Percentiles rank a stretch among this genome's conserved stretches.
phyloP scores from a whole-genome alignment of 2,329 filamentous ascomycete species.

The Hypomyces perniciosus region DNA sequence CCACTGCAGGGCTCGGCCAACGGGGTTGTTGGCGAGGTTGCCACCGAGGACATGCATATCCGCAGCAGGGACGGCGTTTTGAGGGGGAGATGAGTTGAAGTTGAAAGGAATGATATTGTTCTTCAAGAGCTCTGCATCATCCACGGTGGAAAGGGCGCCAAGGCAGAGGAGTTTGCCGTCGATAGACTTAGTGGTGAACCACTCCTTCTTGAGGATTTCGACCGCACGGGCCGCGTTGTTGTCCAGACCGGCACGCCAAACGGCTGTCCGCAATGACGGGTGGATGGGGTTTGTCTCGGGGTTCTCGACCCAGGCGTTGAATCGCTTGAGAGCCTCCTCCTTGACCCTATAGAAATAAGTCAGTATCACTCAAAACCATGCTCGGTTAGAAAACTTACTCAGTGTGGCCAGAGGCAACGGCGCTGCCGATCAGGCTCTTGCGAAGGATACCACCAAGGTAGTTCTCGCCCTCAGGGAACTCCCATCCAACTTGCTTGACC shows the following conservation, averaged over 20 bases:
- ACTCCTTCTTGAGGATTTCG: constrained; percentile 76
- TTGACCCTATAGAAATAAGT: constrained; percentile 45
- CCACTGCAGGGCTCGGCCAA: constrained; percentile 73
- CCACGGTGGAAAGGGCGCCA: constrained; percentile 66
- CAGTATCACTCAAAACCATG: neutral
- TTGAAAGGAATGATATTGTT: constrained; percentile 68
- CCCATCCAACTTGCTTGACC: constrained; percentile 78
- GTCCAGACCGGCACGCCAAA: constrained; percentile 74
- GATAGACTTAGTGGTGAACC: constrained; percentile 72
- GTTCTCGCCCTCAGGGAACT: constrained; percentile 69
- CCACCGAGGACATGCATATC: constrained; percentile 81
- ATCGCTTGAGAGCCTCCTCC: constrained; percentile 69
- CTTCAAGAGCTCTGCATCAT: constrained; percentile 61
- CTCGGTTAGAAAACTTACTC: constrained; percentile 43
- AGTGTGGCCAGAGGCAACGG: constrained; percentile 70
- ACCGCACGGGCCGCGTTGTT: constrained; percentile 62
- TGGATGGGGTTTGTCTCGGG: constrained; percentile 64
- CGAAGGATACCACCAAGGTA: constrained; percentile 79
- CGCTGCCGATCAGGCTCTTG: constrained; percentile 70
- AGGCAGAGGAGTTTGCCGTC: constrained; percentile 89
- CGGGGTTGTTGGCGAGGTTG: constrained; percentile 65
- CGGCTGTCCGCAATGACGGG: constrained; percentile 70
- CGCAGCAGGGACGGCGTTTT: constrained; percentile 67
- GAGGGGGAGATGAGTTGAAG: constrained; percentile 57
- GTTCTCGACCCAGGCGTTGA: constrained; percentile 71